Evolutionary conservation across 73 alveolate species (phyloP).

Genomic region (Diophrys sp.): DNA sequence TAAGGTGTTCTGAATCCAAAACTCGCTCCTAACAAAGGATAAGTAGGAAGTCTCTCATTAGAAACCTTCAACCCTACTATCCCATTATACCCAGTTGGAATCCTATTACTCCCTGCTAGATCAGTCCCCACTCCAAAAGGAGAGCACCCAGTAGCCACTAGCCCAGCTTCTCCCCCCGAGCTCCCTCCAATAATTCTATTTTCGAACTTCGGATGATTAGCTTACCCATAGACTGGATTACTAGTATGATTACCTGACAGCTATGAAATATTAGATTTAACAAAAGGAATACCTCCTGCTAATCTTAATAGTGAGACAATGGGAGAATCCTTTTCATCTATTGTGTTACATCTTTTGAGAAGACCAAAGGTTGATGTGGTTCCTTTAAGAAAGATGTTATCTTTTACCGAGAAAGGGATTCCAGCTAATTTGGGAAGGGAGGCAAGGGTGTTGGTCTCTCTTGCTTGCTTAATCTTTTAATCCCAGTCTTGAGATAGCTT

Average conservation of each 20-base stretch:
- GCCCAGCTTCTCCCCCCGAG: slow-evolving; percentile 80
- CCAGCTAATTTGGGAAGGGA: too few species aligned
- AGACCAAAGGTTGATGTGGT: too few species aligned
- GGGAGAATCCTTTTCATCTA: slow-evolving; percentile 38
- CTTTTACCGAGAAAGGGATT: too few species aligned
- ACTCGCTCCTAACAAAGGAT: slow-evolving; percentile 17
- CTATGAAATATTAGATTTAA: slow-evolving; percentile 61
- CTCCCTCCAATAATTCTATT: slow-evolving; percentile 68
- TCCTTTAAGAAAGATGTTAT: too few species aligned
- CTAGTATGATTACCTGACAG: slow-evolving; percentile 41
- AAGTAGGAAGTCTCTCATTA: slow-evolving; percentile 35
- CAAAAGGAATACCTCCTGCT: slow-evolving; percentile 68
- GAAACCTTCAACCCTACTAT: slow-evolving; percentile 64
- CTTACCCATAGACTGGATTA: slow-evolving; percentile 52
- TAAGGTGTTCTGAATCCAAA: neutral
- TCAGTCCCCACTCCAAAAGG: slow-evolving; percentile 73
- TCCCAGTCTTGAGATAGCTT: too few species aligned
- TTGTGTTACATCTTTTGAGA: slow-evolving; percentile 12
- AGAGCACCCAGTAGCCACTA: slow-evolving; percentile 53
- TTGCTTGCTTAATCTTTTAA: too few species aligned
- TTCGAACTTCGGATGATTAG: slow-evolving; percentile 51
- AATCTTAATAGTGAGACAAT: slow-evolving; percentile 34
- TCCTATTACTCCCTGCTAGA: slow-evolving; percentile 67
- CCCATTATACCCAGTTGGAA: slow-evolving; percentile 60
- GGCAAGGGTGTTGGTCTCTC: too few species aligned